Percentiles rank a stretch among this genome's conserved stretches.
phyloP scores from a whole-genome alignment of 2,329 filamentous ascomycete genomes.

The Fusarium napiforme region DNA sequence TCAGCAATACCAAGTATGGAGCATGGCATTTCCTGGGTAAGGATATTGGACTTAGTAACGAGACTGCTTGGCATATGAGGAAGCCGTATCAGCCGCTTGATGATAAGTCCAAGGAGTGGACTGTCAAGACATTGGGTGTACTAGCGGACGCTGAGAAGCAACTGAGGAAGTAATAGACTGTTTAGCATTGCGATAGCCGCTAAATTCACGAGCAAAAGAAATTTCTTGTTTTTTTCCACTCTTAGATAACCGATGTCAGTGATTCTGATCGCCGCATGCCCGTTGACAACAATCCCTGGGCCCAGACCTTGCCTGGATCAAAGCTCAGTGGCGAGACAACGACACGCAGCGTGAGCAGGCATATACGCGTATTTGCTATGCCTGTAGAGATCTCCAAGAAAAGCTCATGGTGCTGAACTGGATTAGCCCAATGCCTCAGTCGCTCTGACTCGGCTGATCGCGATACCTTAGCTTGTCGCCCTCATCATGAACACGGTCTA shows the following conservation, averaged over 20 bases:
- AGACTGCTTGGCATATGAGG: slow-evolving; percentile 54
- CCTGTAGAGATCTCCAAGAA: background rate
- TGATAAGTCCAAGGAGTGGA: slow-evolving; percentile 55
- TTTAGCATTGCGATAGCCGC: accelerated
- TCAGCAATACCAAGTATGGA: slow-evolving; percentile 59
- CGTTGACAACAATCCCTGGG: background rate
- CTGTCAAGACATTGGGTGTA: slow-evolving; percentile 53
- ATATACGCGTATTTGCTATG: accelerated
- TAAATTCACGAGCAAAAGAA: accelerated
- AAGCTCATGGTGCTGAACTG: too few relatives aligned
- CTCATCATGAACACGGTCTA: accelerated
- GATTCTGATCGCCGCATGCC: too few relatives aligned
- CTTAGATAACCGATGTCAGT: accelerated
- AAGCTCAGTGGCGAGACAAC: background rate
- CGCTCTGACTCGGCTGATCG: too few relatives aligned
- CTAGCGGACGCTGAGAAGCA: slow-evolving; percentile 49
- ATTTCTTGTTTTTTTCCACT: accelerated
- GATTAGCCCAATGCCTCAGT: too few relatives aligned
- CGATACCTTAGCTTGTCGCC: background rate
- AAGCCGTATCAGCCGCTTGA: slow-evolving; percentile 55
- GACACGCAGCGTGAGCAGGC: accelerated
- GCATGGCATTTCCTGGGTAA: slow-evolving; percentile 56
- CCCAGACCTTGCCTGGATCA: background rate
- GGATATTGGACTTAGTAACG: slow-evolving; percentile 49
- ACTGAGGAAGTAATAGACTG: background rate